Base-by-base conservation (phyloP, 805 yeast genomes). In the Candida nanaspora region DNA sequence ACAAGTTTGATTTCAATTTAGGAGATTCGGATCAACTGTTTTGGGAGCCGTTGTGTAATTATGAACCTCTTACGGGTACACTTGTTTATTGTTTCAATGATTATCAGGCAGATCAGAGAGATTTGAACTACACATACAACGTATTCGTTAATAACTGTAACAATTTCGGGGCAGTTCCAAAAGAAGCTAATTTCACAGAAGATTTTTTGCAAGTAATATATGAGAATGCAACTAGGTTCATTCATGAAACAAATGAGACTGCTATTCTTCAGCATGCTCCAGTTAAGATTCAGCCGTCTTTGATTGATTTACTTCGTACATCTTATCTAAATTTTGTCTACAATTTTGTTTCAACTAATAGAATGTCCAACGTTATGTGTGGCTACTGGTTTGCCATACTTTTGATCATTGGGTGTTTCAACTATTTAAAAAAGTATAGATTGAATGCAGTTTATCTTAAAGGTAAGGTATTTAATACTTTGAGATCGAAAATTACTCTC, bases 21-120 rank as follows among this genome's bases (percentile, higher is more conserved):
- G n/a, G n/a, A n/a, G n/a, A n/a, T n/a, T n/a, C n/a, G n/a, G n/a
- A n/a, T n/a, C n/a, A n/a, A n/a, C n/a, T n/a, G n/a, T 54, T 49
- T 19, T 57, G 60, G 57, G 40, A 34, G 23, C 46, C 55, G 3
- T 27, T 42, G 14, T 57, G 62, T 41, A 39, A 35, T 15, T 53
- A 56, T 39, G 54, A 50, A 33, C 62, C 62, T 1, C 35, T 50
- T 4, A 23, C 47, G 21, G 59, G 57, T 0, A 53, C 61, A 1
- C 18, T 52, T 14, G 35, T 53, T n/a, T 13, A 46, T 4, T 57
- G 62, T 40, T 46, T 55, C 23, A 36, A 49, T n/a, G 52, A 52
- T 6, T 42, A 46, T 8, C 21, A 29, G 9, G 6, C 34, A 3
- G 27, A 27, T 7, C 29, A 37, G 10, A 34, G 19, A 2, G 39